Conservation (phyloP, 768 basidiomycete species). For the Boletellus emodensis region DNA sequence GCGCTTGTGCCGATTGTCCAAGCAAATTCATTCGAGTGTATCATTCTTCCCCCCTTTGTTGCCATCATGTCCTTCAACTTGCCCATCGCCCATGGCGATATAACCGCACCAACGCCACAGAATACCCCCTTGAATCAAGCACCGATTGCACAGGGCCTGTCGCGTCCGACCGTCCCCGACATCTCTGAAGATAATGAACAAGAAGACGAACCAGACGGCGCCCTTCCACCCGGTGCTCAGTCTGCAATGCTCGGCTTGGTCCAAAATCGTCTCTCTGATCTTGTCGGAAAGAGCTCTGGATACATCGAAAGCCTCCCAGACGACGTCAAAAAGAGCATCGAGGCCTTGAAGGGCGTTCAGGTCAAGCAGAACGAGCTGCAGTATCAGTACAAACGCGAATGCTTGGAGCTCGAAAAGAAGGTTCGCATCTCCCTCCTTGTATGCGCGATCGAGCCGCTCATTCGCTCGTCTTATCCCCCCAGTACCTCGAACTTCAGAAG, state of each 20-base stretch:
- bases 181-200: conserved; percentile 79
- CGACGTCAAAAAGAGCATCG: conserved; percentile 78
- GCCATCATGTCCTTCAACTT: conserved; percentile 64
- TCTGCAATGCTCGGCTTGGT: conserved; percentile 81
- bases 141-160: conserved; percentile 74
- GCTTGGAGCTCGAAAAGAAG: conserved; percentile 94
- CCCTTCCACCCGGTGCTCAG: conserved; percentile 44
- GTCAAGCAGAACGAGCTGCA: conserved; percentile 88
- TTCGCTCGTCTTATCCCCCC: conserved; percentile 1
- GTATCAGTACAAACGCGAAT: conserved; percentile 89
- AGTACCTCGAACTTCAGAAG: conserved; percentile 74
- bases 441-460: conserved; percentile 11
- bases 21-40: conserved; percentile 15
- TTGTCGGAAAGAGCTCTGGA: conserved; percentile 89
- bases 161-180: conserved; percentile 84
- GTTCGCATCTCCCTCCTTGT: conserved; percentile 39
- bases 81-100: conserved; percentile 55
- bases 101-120: conserved; percentile 89
- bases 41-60: conserved; percentile 21
- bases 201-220: conserved; percentile 53
- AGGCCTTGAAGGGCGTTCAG: conserved; percentile 93
- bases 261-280: conserved; percentile 77
- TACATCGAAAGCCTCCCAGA: conserved; percentile 88
- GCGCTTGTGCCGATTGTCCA: conserved; percentile 23
- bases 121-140: conserved; percentile 86